Conservation (phyloP, 345 rosid genomes). For the Lepidium didymum region DNA sequence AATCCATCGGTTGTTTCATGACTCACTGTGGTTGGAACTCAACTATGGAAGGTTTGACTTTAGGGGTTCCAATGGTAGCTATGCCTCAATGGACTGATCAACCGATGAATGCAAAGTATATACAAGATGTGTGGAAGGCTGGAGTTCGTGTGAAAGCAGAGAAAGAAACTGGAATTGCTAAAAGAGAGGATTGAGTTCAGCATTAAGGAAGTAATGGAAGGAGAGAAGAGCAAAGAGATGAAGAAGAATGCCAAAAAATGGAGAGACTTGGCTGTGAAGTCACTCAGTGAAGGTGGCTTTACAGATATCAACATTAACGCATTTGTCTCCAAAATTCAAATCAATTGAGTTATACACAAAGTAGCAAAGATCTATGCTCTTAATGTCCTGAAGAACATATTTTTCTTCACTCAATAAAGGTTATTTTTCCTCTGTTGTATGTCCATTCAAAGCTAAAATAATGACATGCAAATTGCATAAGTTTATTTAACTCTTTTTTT, state of each 20-base stretch:
- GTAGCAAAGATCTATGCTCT: neutral
- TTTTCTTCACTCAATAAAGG: neutral
- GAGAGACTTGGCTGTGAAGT: slow-evolving; percentile 40
- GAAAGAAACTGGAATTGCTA: slow-evolving; percentile 40
- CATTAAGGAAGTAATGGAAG: slow-evolving; percentile 47
- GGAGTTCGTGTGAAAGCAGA: slow-evolving; percentile 47
- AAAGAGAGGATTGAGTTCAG: slow-evolving; percentile 41
- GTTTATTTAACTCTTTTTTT: neutral
- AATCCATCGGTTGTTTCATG: slow-evolving; percentile 49
- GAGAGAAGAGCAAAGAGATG: slow-evolving; percentile 37
- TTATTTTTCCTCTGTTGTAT: slow-evolving; percentile 1
- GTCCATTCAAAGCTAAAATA: neutral
- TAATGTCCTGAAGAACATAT: neutral
- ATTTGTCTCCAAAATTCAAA: slow-evolving; percentile 26
- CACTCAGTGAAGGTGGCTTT: slow-evolving; percentile 45
- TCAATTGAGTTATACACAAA: neutral
- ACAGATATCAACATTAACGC: slow-evolving; percentile 38
- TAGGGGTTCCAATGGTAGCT: slow-evolving; percentile 52
- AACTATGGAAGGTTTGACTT: slow-evolving; percentile 41
- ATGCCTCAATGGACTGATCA: slow-evolving; percentile 57
- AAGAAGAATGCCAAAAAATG: slow-evolving; percentile 36
- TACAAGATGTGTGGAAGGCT: slow-evolving; percentile 53
- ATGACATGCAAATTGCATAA: neutral
- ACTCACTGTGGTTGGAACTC: slow-evolving; percentile 72
- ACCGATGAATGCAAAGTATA: slow-evolving; percentile 45